Base-by-base conservation (phyloP, 441 rosid species). In the Sinapis alba region DNA sequence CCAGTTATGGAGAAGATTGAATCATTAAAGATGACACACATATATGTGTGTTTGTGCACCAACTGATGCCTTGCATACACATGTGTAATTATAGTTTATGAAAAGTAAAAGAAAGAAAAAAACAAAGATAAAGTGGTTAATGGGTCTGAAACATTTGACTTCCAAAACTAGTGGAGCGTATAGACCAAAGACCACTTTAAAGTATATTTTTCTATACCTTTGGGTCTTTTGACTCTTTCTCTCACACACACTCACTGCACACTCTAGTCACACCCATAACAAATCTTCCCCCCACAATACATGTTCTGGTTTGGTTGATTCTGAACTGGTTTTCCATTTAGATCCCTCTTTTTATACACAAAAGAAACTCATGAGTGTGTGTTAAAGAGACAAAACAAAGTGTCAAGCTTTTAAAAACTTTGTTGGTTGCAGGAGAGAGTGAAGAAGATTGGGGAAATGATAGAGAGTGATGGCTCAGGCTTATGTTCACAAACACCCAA, bases 401-500 rank as follows among this genome's bases (percentile, higher is more conserved):
- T 63, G 50, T 15, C 47, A 28, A 60, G 64, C 3, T 24, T 47
- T 8, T 70, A 56, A 61, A 51, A 45, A 15, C 60, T 45, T 59
- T 74, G 20, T 77, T 67, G 54, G 18, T 47, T 78, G 82, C 88
- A 89, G 93, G 89, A 71, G 65, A 89, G 74, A 70, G 84, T 84
- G 59, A 54, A 79, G 74, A 81, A 87, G 65, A 84, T 89, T 81
- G 69, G 65, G 59, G 84, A 84, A 73, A 62, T 85, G 80, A 81
- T 85, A 69, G 75, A 76, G 76, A 82, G 62, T 56, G 79, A 83
- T 63, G 71, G 73, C 20, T 58, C 76, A 18, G 71, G 54, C 26
- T 72, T 53, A 16, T 74, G 80, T 73, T 84, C 87, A 20, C 85
- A 85, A 41, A 85, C 89, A 73, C 89, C 93, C 20, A 83, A 72